Evolutionary conservation across 306 rosid genomes (phyloP).

Genomic region (Leucaena leucocephala): DNA sequence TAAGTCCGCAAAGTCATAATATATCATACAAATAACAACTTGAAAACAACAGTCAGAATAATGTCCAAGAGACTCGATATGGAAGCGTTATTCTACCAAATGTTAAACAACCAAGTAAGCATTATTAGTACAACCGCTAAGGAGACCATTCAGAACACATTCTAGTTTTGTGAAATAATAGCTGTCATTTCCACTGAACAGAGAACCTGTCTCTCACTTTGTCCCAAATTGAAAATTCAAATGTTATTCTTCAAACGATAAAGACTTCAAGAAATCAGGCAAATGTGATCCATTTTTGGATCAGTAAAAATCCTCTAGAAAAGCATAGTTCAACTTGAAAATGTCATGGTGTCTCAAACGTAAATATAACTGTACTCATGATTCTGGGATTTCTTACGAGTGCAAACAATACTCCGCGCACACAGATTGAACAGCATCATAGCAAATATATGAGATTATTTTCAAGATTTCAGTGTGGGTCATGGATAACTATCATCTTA

Average conservation of each 20-base stretch:
- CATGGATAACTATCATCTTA: constrained; percentile 22
- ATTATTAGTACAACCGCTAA: background rate
- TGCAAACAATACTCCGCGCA: background rate
- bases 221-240: background rate
- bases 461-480: constrained; percentile 3
- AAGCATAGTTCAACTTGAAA: constrained; percentile 27
- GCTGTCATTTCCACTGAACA: background rate
- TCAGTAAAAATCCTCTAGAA: background rate
- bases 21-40: constrained; percentile 16
- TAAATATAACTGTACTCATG: background rate
- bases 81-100: background rate
- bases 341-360: constrained; percentile 4
- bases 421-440: background rate
- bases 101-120: background rate
- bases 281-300: background rate
- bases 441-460: background rate
- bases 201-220: background rate
- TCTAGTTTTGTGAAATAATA: background rate
- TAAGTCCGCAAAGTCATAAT: constrained; percentile 40
- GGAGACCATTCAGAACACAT: background rate
- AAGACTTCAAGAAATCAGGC: too few relatives aligned
- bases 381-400: background rate
- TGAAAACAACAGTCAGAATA: background rate
- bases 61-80: background rate
- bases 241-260: background rate